phyloP scores from a whole-genome alignment of 805 yeast genomes.

The Saccharomycopsis sp. region DNA sequence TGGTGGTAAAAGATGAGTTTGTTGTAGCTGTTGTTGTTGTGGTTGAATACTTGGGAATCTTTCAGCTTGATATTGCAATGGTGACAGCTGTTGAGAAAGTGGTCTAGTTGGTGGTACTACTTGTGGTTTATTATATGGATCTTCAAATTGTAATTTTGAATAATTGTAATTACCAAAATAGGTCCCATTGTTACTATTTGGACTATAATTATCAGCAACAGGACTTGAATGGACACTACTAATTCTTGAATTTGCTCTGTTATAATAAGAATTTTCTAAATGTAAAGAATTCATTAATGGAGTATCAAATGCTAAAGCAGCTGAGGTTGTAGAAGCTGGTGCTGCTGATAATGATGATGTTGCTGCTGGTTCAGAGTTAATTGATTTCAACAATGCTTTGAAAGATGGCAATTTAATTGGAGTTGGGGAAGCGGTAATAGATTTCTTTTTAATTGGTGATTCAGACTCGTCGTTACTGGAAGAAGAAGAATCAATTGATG shows the following conservation, averaged over 20 bases:
- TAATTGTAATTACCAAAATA: conserved; percentile 18
- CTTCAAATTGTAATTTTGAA: conserved; percentile 19
- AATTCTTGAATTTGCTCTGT: background rate
- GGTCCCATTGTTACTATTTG: conserved; percentile 10
- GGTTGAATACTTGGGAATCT: conserved; percentile 7
- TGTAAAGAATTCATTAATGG: conserved; percentile 21
- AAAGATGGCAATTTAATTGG: conserved; percentile 21
- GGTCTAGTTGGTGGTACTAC: background rate
- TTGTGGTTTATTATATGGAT: conserved; percentile 16
- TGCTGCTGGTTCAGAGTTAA: conserved; percentile 14
- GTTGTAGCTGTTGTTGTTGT: background rate
- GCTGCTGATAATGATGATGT: conserved; percentile 10
- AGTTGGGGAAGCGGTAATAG: background rate
- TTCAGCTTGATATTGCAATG: conserved; percentile 18
- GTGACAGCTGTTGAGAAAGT: conserved; percentile 13
- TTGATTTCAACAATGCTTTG: conserved; percentile 22
- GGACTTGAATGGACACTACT: conserved; percentile 6
- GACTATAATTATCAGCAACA: background rate
- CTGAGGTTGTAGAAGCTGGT: conserved; percentile 12
- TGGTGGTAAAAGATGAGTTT: background rate
- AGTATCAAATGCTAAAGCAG: conserved; percentile 17
- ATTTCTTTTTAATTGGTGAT: conserved; percentile 16
- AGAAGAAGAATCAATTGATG: background rate
- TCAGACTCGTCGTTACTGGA: conserved; percentile 5
- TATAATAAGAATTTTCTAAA: conserved; percentile 15